Conservation (phyloP, 495 filamentous ascomycete genomes). For the Sporormia fimetaria region DNA sequence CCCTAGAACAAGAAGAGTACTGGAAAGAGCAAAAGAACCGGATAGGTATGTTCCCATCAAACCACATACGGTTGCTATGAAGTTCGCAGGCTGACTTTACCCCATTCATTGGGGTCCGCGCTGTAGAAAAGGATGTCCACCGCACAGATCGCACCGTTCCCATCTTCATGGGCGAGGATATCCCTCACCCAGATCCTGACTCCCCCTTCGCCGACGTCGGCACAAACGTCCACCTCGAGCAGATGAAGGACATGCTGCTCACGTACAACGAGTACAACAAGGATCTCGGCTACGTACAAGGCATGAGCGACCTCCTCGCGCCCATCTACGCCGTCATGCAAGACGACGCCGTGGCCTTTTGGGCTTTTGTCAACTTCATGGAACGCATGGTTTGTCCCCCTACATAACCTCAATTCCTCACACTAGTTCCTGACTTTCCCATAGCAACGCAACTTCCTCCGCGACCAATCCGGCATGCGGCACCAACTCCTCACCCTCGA, state of each 20-base stretch:
- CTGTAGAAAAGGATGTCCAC: slow-evolving; percentile 91
- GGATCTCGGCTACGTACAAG: slow-evolving; percentile 90
- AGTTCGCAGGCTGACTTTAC: slow-evolving; percentile 36
- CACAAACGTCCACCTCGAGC: slow-evolving; percentile 94
- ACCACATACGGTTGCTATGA: slow-evolving; percentile 5
- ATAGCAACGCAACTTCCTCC: slow-evolving; percentile 85
- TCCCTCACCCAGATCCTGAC: slow-evolving; percentile 93
- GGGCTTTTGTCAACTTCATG: slow-evolving; percentile 95
- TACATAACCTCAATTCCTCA: slow-evolving; percentile 2
- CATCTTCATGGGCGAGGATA: slow-evolving; percentile 92
- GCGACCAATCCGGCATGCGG: slow-evolving; percentile 93
- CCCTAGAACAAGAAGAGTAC: slow-evolving; percentile 71
- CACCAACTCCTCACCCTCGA: slow-evolving; percentile 81
- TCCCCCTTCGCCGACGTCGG: slow-evolving; percentile 84
- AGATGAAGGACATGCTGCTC: slow-evolving; percentile 97
- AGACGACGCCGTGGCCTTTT: slow-evolving; percentile 93
- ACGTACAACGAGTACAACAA: slow-evolving; percentile 97
- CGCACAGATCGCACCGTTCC: slow-evolving; percentile 87
- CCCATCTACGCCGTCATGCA: slow-evolving; percentile 95
- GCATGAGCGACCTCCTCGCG: slow-evolving; percentile 93
- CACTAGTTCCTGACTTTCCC: background rate
- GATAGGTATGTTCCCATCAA: slow-evolving; percentile 57
- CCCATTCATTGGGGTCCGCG: slow-evolving; percentile 37
- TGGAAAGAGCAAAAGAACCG: slow-evolving; percentile 90
- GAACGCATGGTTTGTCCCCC: slow-evolving; percentile 61